A percentile compares a stretch with the other conserved stretches of the same genome.
phyloP scores from a whole-genome alignment of 306 rosid species.

The Trichosanthes cucumerina region DNA sequence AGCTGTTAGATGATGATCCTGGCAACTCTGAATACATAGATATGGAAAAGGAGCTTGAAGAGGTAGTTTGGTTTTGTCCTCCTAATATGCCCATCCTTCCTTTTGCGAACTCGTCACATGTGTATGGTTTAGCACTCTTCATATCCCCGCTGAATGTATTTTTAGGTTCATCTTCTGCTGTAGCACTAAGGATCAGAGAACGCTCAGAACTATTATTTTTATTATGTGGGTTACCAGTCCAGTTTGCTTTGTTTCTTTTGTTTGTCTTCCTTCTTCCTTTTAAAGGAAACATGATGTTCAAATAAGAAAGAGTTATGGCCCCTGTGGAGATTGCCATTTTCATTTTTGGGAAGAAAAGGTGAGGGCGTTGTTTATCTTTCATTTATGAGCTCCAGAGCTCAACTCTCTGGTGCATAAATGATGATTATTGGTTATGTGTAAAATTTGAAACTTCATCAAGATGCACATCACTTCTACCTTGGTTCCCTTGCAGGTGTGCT shows the following conservation, averaged over 20 bases:
- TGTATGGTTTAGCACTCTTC: neutral
- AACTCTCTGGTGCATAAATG: slow-evolving; percentile 22
- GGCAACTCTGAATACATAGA: slow-evolving; percentile 72
- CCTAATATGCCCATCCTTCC: neutral
- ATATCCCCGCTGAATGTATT: neutral
- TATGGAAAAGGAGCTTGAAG: slow-evolving; percentile 86
- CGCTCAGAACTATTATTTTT: slow-evolving; percentile 10
- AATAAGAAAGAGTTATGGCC: slow-evolving; percentile 31
- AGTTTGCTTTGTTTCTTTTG: slow-evolving; percentile 24
- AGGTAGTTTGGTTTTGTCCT: slow-evolving; percentile 32
- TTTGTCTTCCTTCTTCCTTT: slow-evolving; percentile 35
- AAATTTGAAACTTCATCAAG: slow-evolving; percentile 34
- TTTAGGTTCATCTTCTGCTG: neutral
- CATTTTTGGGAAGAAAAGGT: slow-evolving; percentile 41
- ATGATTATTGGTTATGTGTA: slow-evolving; percentile 26
- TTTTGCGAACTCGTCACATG: neutral
- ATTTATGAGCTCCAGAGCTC: slow-evolving; percentile 27
- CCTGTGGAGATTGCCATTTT: slow-evolving; percentile 25
- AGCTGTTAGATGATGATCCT: slow-evolving; percentile 60
- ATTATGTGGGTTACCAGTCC: slow-evolving; percentile 25
- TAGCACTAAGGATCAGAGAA: slow-evolving; percentile 1
- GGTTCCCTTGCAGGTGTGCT: slow-evolving; percentile 94
- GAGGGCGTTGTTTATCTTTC: slow-evolving; percentile 29
- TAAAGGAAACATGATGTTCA: slow-evolving; percentile 40
- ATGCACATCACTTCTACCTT: slow-evolving; percentile 72